Percentiles rank a stretch among this genome's conserved stretches.
These are phyloP conservation scores for Kwoniella pini DNA, from an alignment of 768 basidiomycete genomes.

Conservation along the genomic window DNA sequence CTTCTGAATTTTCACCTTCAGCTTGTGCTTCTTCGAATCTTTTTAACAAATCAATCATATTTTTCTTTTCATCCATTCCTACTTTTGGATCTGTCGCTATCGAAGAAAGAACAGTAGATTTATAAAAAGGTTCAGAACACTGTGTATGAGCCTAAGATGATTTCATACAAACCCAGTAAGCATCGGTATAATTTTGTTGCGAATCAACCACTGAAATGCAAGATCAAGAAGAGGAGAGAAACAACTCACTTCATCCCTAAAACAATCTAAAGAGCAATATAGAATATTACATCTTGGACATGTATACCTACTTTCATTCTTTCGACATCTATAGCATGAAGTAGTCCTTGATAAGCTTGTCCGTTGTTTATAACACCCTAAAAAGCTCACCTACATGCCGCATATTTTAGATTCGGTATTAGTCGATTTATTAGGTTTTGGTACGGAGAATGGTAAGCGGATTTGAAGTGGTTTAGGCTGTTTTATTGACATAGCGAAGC, in stretches of 20 bases:
- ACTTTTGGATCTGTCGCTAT: conserved; percentile 52
- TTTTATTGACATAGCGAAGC: conserved; percentile 25
- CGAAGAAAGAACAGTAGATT: conserved; percentile 35
- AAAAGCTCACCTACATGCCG: conserved; percentile 41
- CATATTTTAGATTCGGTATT: conserved; percentile 26
- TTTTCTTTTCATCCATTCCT: conserved; percentile 50
- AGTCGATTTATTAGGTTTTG: conserved; percentile 28
- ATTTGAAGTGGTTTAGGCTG: conserved; percentile 44
- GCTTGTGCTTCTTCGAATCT: conserved; percentile 42
- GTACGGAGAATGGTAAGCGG: conserved; percentile 43
- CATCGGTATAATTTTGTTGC: no score
- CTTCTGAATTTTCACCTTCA: conserved; percentile 13
- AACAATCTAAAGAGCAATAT: conserved; percentile 41
- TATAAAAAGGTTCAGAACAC: conserved; percentile 50
- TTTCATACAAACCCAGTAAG: no score
- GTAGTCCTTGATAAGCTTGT: background rate
- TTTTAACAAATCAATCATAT: conserved; percentile 51
- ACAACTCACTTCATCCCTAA: conserved; percentile 37
- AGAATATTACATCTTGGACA: conserved; percentile 49
- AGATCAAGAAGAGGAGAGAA: background rate
- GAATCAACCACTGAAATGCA: no score
- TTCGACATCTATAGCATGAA: conserved; percentile 33
- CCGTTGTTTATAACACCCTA: no score
- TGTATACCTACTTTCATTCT: conserved; percentile 42
- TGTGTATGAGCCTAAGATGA: conserved; percentile 38